Conservation (phyloP, 371 early-diverging fungal genomes). For the Mortierella sp. region DNA sequence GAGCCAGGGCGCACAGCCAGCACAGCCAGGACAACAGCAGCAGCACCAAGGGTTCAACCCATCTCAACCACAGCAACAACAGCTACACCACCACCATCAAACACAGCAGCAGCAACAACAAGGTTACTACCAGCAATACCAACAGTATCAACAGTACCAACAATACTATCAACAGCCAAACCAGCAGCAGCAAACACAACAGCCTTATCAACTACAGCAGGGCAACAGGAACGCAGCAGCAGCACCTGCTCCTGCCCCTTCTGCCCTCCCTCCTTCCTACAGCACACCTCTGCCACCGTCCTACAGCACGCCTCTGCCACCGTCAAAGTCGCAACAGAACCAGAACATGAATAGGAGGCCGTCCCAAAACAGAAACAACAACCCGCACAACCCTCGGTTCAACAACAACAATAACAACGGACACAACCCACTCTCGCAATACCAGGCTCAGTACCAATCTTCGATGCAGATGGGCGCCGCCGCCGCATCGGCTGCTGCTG, state of each 20-base stretch:
- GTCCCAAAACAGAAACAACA: not conserved
- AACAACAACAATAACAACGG: not conserved
- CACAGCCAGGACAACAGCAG: slow-evolving; percentile 17
- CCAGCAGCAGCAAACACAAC: not conserved
- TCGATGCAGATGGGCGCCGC: slow-evolving; percentile 44
- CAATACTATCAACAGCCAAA: slow-evolving; percentile 20
- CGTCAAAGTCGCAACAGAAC: slow-evolving; percentile 25
- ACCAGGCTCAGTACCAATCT: slow-evolving; percentile 46
- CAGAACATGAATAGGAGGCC: not conserved
- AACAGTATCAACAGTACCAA: slow-evolving; percentile 26
- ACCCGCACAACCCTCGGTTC: not conserved
- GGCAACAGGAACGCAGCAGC: not conserved
- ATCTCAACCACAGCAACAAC: not conserved
- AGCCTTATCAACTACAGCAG: too few relatives aligned
- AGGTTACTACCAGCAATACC: slow-evolving; percentile 15
- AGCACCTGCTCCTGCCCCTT: not conserved
- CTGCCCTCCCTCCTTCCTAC: slow-evolving; percentile 44
- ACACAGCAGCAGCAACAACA: slow-evolving; percentile 5
- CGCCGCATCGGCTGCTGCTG: slow-evolving; percentile 45
- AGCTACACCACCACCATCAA: slow-evolving; percentile 8
- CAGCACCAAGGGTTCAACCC: slow-evolving; percentile 18
- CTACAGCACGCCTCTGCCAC: slow-evolving; percentile 5
- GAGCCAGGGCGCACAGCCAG: not conserved
- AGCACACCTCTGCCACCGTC: slow-evolving; percentile 38
- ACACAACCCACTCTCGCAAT: slow-evolving; percentile 24